Evolutionary conservation across 495 filamentous ascomycete genomes (phyloP), one percentile per base, ranked within the genome.

Genomic region (Hypoxylon perforatum): DNA sequence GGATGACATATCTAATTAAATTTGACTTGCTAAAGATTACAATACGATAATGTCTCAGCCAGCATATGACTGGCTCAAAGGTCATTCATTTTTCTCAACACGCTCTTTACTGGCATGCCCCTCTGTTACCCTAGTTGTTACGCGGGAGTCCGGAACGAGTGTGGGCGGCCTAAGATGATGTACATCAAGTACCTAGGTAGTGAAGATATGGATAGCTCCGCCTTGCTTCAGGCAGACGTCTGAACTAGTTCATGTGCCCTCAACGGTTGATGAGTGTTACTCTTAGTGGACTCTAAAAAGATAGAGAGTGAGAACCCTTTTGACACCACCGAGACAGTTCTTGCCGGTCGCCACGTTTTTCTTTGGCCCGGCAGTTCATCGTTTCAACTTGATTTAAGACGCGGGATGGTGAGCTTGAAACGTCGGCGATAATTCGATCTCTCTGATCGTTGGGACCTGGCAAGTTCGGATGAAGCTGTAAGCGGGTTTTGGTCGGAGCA

Each of bases 401-500:
- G 30, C 42, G 50, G 41, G 39, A 52, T 48, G 53, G 7, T 23
- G 17, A 36, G 45, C 19, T 56, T 61, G 66, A 69, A 64, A 69
- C 66, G 30, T 45, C 42, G 41, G 41, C 28, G 39, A 56, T 36
- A 45, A 55, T 33, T 51, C 39, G 47, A 62, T 67, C 25, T 47
- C 57, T 36, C 55, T 56, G 66, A 64, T 52, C 41, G 52, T 61
- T 59, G 23, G 33, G 18, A 33, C 53, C 19, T 46, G 39, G 4
- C 25, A 22, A 23, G 52, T 65, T 65, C 66, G 66, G 66, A 69
- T 42, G 66, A 57, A 12, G 44, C 50, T 63, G 48, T 45, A 47
- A 50, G 39, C 57, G 39, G 44, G 44, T 56, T 60, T 69, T 44
- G 56, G 38, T 44, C 22, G 57, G 38, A 35, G 50, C 52, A 56